Conservation (phyloP, 108 stramenopile species). For the Skeletonema tropicum region DNA sequence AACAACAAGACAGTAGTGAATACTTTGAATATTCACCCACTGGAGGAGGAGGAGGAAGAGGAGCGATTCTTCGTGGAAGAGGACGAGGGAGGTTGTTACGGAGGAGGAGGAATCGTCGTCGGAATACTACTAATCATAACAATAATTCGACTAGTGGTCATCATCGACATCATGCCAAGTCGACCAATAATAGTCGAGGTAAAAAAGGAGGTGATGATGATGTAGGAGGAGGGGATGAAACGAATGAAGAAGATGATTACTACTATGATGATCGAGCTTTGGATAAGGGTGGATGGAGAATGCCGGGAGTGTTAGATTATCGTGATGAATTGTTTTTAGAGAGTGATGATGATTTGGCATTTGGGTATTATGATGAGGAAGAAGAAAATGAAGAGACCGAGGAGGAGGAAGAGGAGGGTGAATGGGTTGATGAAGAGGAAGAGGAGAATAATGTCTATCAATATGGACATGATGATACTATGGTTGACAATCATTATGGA, state of each 20-base stretch:
- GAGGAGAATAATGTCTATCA: slow-evolving; percentile 9
- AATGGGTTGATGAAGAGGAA: slow-evolving; percentile 14
- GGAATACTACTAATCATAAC: too few relatives aligned
- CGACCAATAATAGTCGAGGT: neutral
- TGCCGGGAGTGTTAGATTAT: slow-evolving; percentile 57
- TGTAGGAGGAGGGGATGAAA: neutral
- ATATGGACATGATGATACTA: neutral
- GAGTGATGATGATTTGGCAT: slow-evolving; percentile 77
- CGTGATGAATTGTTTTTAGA: slow-evolving; percentile 85
- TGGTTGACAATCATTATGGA: neutral
- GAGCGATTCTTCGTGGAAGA: too few relatives aligned
- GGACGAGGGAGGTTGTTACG: too few relatives aligned
- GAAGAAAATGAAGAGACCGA: slow-evolving; percentile 20
- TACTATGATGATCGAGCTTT: slow-evolving; percentile 29
- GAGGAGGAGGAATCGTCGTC: too few relatives aligned
- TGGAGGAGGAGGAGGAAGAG: too few relatives aligned
- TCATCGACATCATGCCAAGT: slow-evolving; percentile 1
- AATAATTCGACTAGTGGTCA: neutral
- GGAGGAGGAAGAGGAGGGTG: slow-evolving; percentile 46
- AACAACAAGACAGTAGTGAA: too few relatives aligned
- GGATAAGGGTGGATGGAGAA: slow-evolving; percentile 46
- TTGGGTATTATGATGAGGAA: slow-evolving; percentile 45
- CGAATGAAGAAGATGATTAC: neutral
- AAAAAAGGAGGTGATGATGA: neutral
- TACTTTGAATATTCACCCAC: too few relatives aligned